A percentile compares a stretch with the other conserved stretches of the same genome.
These are phyloP conservation scores for Hsuehochloa calcarea DNA, from an alignment of 176 grass and related monocot genomes.

Conservation along the genomic window DNA sequence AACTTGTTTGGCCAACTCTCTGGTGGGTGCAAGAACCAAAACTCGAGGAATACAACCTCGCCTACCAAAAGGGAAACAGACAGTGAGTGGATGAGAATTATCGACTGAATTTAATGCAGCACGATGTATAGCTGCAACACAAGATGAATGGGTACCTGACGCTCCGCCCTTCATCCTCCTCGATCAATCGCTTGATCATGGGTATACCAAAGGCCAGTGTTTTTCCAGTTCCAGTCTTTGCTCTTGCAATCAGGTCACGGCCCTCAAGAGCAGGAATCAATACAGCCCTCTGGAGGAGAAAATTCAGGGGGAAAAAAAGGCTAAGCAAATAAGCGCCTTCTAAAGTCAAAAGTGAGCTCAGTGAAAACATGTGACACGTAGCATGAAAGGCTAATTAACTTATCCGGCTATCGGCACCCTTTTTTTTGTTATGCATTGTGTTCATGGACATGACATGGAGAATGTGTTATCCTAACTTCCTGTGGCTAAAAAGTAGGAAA, in stretches of 20 bases:
- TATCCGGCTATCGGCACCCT: neutral
- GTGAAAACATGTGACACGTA: neutral
- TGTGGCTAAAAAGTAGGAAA: neutral
- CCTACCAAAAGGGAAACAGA: slow-evolving; percentile 37
- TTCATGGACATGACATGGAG: neutral
- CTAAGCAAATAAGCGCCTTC: neutral
- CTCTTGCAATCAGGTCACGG: slow-evolving; percentile 88
- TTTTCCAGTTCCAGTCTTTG: slow-evolving; percentile 97
- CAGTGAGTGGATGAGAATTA: slow-evolving; percentile 7
- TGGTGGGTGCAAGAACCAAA: slow-evolving; percentile 89
- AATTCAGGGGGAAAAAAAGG: slow-evolving; percentile 10
- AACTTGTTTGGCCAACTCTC: slow-evolving; percentile 96
- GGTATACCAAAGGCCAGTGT: slow-evolving; percentile 96
- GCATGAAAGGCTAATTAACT: neutral
- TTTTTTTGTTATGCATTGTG: neutral
- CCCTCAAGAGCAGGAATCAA: slow-evolving; percentile 87
- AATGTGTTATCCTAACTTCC: neutral
- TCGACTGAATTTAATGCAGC: slow-evolving; percentile 3
- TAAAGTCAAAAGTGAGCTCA: neutral
- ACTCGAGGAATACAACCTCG: slow-evolving; percentile 66
- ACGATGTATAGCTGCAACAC: neutral
- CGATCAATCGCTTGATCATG: slow-evolving; percentile 84
- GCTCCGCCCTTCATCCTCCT: slow-evolving; percentile 51
- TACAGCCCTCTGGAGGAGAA: slow-evolving; percentile 72
- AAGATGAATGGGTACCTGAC: slow-evolving; percentile 47